Percentiles rank a stretch among this genome's conserved stretches.
phyloP scores from a whole-genome alignment of 352 stramenopile genomes.

The Phytopythium montanum region DNA sequence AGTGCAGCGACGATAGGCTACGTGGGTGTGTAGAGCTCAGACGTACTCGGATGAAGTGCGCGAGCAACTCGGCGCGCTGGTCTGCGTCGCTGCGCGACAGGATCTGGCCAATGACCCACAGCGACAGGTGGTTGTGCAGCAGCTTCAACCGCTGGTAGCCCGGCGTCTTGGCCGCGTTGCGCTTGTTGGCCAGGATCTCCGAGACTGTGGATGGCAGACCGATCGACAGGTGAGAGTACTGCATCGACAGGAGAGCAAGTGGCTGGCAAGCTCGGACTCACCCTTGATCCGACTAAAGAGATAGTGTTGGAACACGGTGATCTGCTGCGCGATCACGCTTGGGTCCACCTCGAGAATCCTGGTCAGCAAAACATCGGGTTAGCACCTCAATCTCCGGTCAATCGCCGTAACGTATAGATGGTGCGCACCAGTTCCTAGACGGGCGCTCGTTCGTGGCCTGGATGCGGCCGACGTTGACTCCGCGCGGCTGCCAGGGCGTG shows the following conservation, averaged over 20 bases:
- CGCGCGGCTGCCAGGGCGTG: conserved; percentile 51
- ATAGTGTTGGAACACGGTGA: conserved; percentile 85
- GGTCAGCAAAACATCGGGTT: conserved; percentile 7
- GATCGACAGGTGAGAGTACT: not conserved
- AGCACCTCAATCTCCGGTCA: not conserved
- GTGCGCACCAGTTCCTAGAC: conserved; percentile 54
- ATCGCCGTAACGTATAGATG: not conserved
- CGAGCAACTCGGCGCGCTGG: conserved; percentile 73
- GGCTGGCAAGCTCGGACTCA: conserved; percentile 10
- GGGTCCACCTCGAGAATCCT: conserved; percentile 79
- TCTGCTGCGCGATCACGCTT: conserved; percentile 77
- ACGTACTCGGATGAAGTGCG: conserved; percentile 78
- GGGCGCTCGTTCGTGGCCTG: conserved; percentile 24
- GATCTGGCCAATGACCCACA: conserved; percentile 86
- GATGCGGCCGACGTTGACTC: conserved; percentile 30
- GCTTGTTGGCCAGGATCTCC: conserved; percentile 73
- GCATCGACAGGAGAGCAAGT: not conserved
- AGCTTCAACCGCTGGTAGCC: conserved; percentile 79
- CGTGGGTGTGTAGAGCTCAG: not conserved
- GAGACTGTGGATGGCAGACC: conserved; percentile 40
- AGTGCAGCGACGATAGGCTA: not conserved
- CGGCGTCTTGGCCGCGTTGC: conserved; percentile 72
- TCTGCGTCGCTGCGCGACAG: conserved; percentile 71
- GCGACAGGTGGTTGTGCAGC: conserved; percentile 83
- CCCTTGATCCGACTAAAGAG: conserved; percentile 87